Evolutionary conservation across 2,329 filamentous ascomycete genomes (phyloP), one percentile per base, ranked within the genome.

Genomic region (Cladophialophora bantiana): DNA sequence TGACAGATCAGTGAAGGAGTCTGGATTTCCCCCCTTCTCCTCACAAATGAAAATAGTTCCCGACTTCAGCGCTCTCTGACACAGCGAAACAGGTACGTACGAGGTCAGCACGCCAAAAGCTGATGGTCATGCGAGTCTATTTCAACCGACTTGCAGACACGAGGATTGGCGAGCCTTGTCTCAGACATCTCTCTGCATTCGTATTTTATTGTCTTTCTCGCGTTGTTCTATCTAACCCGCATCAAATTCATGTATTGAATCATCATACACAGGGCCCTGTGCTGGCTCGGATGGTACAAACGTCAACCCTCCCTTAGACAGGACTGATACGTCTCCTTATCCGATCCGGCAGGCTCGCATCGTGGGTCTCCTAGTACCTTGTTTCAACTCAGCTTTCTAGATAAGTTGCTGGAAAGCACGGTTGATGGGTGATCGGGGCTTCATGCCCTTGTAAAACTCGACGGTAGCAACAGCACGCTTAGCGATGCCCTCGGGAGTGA

Each of bases 361-460:
- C 36, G 18, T 36, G 32, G 31, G n/a, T 26, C 9, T 18, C 26
- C 35, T 20, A 20, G 15, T 18, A 50, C 15, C 13, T 54, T 40
- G 13, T 31, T 48, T 45, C 35, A 15, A 32, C 15, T 40, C 35
- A 18, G 20, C 34, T 58, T 34, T 61, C 52, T 95, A 98, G 82
- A 96, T 92, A 76, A 98, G 86, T 85, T 99, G 94, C 85, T 95
- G 88, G 89, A 99, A 99, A 76, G 95, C 95, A 80, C 93, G 92
- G 89, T 98, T 97, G 83, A 99, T 81, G 73, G 95, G 94, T 63
- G 94, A 97, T 81, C 95, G 93, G 77, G 97, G 86, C 83, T 94
- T 94, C 79, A 91, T 88, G 73, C 90, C 91, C 91, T 97, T 98
- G 90, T 93, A 99, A 89, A 97, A 99, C 79, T 98, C 89, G 77